Evolutionary conservation across 73 alveolate genomes (phyloP).

Genomic region (Paramecium octaurelia): DNA sequence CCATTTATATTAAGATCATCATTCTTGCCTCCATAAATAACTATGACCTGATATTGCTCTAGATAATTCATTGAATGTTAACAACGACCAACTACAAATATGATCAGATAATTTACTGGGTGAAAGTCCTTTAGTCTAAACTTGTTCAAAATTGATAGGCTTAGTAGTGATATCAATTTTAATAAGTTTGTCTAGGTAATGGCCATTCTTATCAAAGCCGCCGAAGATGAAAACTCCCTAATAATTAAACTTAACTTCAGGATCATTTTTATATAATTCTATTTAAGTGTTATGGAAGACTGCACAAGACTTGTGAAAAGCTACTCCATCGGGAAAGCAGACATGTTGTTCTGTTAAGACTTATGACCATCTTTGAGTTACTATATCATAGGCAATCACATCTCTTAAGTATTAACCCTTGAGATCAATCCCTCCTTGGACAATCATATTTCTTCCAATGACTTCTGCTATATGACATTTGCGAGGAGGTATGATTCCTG

Average conservation of each 20-base stretch:
- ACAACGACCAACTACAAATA: not conserved
- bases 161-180: not conserved
- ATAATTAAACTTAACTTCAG: not conserved
- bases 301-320: slow-evolving; percentile 41
- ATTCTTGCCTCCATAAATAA: slow-evolving; percentile 32
- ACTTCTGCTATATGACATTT: slow-evolving; percentile 32
- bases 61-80: slow-evolving; percentile 36
- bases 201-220: slow-evolving; percentile 1
- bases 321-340: not conserved
- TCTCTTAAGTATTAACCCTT: slow-evolving; percentile 16
- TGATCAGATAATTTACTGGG: not conserved
- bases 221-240: slow-evolving; percentile 41
- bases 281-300: not conserved
- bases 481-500: slow-evolving; percentile 32
- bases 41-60: not conserved
- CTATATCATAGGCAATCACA: not conserved
- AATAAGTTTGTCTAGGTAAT: not conserved
- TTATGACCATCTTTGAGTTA: not conserved
- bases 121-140: slow-evolving; percentile 8
- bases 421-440: slow-evolving; percentile 25
- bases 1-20: not conserved
- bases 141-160: not conserved
- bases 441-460: not conserved
- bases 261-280: slow-evolving; percentile 15
- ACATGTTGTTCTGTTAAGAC: not conserved